Evolutionary conservation across 495 filamentous ascomycete species (phyloP), one percentile per base, ranked within the genome.

Genomic region (Annulohypoxylon nitens): DNA sequence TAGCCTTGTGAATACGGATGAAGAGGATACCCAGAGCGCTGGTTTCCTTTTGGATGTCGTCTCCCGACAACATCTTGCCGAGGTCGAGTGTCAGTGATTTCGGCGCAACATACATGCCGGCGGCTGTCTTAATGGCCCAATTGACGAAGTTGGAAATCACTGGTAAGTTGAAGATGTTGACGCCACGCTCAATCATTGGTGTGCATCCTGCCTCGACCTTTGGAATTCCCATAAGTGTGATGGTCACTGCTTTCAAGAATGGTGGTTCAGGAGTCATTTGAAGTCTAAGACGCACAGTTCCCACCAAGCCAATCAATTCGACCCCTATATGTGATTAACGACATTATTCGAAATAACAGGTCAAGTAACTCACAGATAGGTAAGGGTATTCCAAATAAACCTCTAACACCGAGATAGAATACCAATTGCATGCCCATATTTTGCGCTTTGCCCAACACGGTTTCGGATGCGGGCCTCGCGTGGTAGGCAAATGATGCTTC

Each of bases 121-220:
- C 89, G 4, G 94, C 93, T 0, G 95, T 89, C 37, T 86, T 90
- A 71, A 98, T 97, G n/a, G 95, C 93, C 79, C 94, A 97, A 81
- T 98, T 97, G 81, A 97, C 95, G 78, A 98, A 98, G 70, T 97
- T 95, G 0, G 93, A 97, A 72, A 98, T 97, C 51, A 98, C 77
- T 0, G 95, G 95, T 26, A 98, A 83, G 71, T 98, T 97, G 6
- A 98, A 83, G 45, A 98, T 90, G 75, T 98, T 98, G 71, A 97
- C 91, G 12, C 94, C 94, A 58, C 88, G 90, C 77, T 93, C 88
- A 4, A 98, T 71, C 91, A 98, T 94, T 0, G 95, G 95, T 25
- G 96, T 89, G 79, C 95, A 98, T n/a, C 92, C 91, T 10, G 95
- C 95, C 71, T 90, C 86, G 4, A 98, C 92, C 78, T 97, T 93